Evolutionary conservation across 2,329 filamentous ascomycete species (phyloP), one percentile per base, ranked within the genome.

Genomic region (Hymenoscyphus albidus): DNA sequence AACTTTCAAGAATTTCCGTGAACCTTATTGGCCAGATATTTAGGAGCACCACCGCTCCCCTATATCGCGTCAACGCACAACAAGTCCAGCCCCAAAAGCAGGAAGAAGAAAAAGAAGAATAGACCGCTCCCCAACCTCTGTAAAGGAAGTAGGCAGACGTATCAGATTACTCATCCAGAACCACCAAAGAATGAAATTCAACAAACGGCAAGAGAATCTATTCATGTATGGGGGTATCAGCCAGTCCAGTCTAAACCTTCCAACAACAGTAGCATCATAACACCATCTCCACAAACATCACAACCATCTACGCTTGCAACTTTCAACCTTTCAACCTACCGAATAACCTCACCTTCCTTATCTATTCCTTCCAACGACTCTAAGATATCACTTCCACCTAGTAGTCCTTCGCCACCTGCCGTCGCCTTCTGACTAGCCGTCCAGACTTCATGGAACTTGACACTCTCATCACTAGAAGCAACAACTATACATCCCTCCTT

Each of bases 401-500:
- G 79, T 67, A 91, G 80, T 2, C 90, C 87, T 54, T 79, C 80
- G 14, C 82, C 80, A 61, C 80, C 76, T 27, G 80, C 77, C 22
- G 81, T 84, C 9, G 80, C 78, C 72, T 84, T 88, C 70, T 79
- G 81, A 51, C 83, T 80, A 1, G 85, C 84, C n/a, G 84, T 83
- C 95, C 93, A 98, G 12, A 99, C 87, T 78, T 98, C 93, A 76
- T 98, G 93, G 73, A 98, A 98, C 74, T 95, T 95, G 76, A 98
- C 90, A 71, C 87, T 96, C 74, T 92, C 89, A 77, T 98, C 93
- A 74, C 93, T 97, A 55, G 92, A 90, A 16, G 93, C 94, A 62
- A 99, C 90, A 18, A 97, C 90, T 70, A 99, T 88, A 74, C 93
- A 96, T 0, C 91, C 92, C 71, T 94, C 91, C 69, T 86, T 83